Evolutionary conservation across 306 rosid genomes (phyloP), one percentile per base, ranked within the genome.

Genomic region (Oxytropis ochrocephala): DNA sequence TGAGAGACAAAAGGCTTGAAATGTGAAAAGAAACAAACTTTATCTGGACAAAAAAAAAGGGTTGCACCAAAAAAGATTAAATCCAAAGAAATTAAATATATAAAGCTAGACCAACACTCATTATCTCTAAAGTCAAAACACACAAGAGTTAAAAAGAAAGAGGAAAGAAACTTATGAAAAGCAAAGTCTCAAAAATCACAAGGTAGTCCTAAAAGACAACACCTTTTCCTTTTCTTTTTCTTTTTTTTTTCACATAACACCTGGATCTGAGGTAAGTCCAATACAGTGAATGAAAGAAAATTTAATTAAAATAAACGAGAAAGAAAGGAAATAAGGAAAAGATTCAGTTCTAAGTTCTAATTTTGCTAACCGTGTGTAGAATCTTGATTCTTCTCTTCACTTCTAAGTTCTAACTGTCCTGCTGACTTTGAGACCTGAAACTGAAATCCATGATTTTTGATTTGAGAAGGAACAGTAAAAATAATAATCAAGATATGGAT

Each of bases 201-300:
- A 72, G 96, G 75, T 86, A 86, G 69, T 85, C 85, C 83, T 65
- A 81, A 49, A 83, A 83, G 82, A 84, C 72, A 47, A 73, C 21
- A 75, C 70, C 89, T 4, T 24, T 24, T 24, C 29, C 3, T 1
- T 24, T 2, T 21, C 2, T 21, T 2, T 21, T 21, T 21, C 29
- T 24, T 24, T 24, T 80, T 82, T 61, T 19, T 84, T 67, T 12
- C 79, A 77, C 81, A 64, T 44, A 82, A 48, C 77, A 58, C 55
- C 96, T 84, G 92, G 95, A 92, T 88, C 98, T 86, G 84, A 85
- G 96, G 98, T n/a, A n/a, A n/a, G n/a, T n/a, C n/a, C 89, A 92
- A 92, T 73, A 47, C 83, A 81, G 8, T 77, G 29, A 24, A 24
- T 24, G 29, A 24, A 24, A 1, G 29, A 1, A 1, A 4, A 1